Evolutionary conservation across 2,329 filamentous ascomycete species (phyloP).

Genomic region (Exserohilum rostratum): DNA sequence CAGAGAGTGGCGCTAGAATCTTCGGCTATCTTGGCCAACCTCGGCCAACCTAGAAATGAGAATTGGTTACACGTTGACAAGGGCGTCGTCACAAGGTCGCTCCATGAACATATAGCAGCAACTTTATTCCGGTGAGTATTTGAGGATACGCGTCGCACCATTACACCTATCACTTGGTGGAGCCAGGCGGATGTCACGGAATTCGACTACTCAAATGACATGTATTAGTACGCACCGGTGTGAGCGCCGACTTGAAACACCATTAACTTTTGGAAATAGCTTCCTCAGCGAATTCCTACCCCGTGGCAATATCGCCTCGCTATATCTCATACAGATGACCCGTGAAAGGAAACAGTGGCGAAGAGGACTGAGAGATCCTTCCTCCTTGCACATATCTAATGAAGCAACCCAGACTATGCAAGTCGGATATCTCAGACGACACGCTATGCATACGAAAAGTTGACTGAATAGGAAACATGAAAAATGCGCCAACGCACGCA

Average conservation of each 20-base stretch:
- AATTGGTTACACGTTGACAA: not conserved
- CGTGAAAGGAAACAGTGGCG: conserved; percentile 16
- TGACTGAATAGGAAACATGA: conserved; percentile 25
- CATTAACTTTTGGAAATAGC: conserved; percentile 45
- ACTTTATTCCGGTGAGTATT: not conserved
- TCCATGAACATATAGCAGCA: not conserved
- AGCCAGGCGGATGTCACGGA: not conserved
- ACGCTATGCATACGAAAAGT: conserved; percentile 43
- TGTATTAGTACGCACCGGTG: conserved; percentile 17
- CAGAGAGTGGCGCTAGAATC: conserved; percentile 11
- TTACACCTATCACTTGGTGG: not conserved
- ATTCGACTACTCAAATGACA: not conserved
- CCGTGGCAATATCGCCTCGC: conserved; percentile 39
- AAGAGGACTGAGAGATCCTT: conserved; percentile 47
- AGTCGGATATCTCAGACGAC: conserved; percentile 50
- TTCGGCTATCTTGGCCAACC: conserved; percentile 14
- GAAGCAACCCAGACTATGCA: conserved; percentile 43
- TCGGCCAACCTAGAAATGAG: conserved; percentile 4
- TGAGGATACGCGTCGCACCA: not conserved
- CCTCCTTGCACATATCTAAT: conserved; percentile 47
- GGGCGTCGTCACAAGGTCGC: not conserved
- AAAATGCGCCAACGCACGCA: conserved; percentile 26
- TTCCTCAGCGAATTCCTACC: conserved; percentile 41
- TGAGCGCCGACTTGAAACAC: conserved; percentile 25
- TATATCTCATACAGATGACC: conserved; percentile 32